Base-by-base conservation (phyloP, 345 rosid genomes). In the Acer saccharum region DNA sequence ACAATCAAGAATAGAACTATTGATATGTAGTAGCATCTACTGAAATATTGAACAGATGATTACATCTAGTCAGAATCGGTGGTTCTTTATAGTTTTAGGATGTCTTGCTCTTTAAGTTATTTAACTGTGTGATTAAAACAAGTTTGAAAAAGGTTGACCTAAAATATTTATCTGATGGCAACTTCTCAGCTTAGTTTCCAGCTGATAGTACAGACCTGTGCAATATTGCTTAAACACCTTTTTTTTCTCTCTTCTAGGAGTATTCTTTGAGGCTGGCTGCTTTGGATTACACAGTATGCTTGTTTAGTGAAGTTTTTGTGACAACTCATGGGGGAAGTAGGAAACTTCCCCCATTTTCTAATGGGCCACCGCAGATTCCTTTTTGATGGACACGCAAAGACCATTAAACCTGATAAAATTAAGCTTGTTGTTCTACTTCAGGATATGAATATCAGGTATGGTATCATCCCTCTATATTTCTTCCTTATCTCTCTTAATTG, bases 251-350 rank as follows among this genome's bases (percentile, higher is more conserved):
- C 67, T 69, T 80, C 57, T 80, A 95, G 99, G 96, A 87, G 11
- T 90, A 92, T 75, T 93, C 98, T 65, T 93, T 98, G 7, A 90
- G 98, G 86, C 80, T 95, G 88, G 99, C 99, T 18, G 99, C 99
- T 80, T 77, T 95, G 86, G 99, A 95, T 83, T 95, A 95, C 81
- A 87, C 81, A 0, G 97, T 95, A 18, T 93, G 94, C 85, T 89
- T 95, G 93, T 82, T 80, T 65, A 95, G 99, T 68, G 97, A 95
- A 85, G 94, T 92, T 39, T 95, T 93, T 74, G 93, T 91, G 76
- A 90, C 98, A 72, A 93, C 98, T 78, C 99, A 95, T 69, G 98
- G 98, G 32, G 98, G 99, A n/a, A n/a, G n/a, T n/a, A n/a, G n/a
- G n/a, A 73, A 95, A 93, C 84, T 93, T 95, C 83, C 98, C 99